These are phyloP conservation scores for Apodospora peruviana DNA, from an alignment of 495 filamentous ascomycete species.

Conservation along the genomic window DNA sequence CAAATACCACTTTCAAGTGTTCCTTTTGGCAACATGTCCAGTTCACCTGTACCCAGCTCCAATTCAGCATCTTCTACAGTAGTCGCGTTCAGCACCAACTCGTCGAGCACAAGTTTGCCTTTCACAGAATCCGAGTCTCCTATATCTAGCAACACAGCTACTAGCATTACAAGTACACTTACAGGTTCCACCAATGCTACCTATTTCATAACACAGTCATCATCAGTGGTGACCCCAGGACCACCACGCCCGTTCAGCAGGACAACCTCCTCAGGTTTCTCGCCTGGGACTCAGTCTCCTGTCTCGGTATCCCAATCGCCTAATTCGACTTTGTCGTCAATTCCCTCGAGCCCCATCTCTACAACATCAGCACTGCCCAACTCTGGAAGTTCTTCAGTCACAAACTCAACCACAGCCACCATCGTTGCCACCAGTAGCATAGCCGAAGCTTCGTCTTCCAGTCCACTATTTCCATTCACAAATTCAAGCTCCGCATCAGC, in stretches of 20 bases:
- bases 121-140: slow-evolving; percentile 1
- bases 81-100: background rate
- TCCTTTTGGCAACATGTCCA: background rate
- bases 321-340: too few relatives aligned
- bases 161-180: background rate
- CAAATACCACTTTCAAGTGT: background rate
- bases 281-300: too few relatives aligned
- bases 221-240: too few relatives aligned
- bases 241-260: too few relatives aligned
- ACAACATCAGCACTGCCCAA: background rate
- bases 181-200: slow-evolving; percentile 1
- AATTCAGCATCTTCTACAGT: background rate
- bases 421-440: background rate
- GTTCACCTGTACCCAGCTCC: slow-evolving; percentile 1
- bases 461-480: slow-evolving; percentile 10
- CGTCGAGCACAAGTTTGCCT: background rate
- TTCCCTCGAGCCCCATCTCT: too few relatives aligned
- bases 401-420: background rate
- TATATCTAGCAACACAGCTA: background rate
- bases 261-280: too few relatives aligned
- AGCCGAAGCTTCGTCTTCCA: background rate
- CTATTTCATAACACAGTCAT: background rate
- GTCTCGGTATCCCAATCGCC: too few relatives aligned
- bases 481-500: slow-evolving; percentile 5
- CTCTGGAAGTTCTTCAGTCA: background rate